Conservation (phyloP, 768 basidiomycete genomes). For the Suillus occidentalis region DNA sequence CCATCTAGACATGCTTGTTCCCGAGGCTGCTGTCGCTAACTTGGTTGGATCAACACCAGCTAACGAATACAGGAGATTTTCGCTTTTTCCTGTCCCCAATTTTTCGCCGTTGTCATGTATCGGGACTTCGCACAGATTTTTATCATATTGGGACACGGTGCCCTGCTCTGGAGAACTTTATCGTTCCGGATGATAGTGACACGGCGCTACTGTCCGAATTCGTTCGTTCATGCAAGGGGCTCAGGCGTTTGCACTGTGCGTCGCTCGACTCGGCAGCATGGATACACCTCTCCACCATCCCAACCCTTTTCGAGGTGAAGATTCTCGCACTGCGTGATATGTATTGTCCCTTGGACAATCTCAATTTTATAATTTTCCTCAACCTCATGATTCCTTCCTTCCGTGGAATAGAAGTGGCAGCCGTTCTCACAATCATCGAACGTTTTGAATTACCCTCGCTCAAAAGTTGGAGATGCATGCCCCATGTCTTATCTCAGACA, state of each 20-base stretch:
- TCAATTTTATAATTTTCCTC: too few species aligned
- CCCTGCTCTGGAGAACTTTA: not conserved
- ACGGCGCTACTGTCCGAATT: not conserved
- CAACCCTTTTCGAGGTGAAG: not conserved
- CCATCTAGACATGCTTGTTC: not conserved
- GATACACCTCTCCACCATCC: slow-evolving; percentile 1
- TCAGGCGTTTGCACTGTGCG: not conserved
- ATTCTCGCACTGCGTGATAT: not conserved
- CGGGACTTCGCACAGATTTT: not conserved
- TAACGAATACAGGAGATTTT: not conserved
- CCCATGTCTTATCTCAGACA: not conserved
- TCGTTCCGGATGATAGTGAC: not conserved
- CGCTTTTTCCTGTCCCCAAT: not conserved
- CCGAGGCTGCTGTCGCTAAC: not conserved
- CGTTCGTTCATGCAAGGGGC: not conserved
- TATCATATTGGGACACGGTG: not conserved
- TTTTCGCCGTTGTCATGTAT: not conserved
- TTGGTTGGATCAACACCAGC: not conserved
- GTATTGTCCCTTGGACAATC: not conserved
- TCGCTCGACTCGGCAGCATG: not conserved
- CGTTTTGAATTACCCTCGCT: not conserved
- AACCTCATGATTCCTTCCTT: not conserved
- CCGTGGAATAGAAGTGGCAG: not conserved
- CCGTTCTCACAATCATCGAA: not conserved
- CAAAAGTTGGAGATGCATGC: not conserved